These are phyloP conservation scores for Colletotrichum brevisporum DNA, from an alignment of 2,329 filamentous ascomycete species.

Conservation along the genomic window DNA sequence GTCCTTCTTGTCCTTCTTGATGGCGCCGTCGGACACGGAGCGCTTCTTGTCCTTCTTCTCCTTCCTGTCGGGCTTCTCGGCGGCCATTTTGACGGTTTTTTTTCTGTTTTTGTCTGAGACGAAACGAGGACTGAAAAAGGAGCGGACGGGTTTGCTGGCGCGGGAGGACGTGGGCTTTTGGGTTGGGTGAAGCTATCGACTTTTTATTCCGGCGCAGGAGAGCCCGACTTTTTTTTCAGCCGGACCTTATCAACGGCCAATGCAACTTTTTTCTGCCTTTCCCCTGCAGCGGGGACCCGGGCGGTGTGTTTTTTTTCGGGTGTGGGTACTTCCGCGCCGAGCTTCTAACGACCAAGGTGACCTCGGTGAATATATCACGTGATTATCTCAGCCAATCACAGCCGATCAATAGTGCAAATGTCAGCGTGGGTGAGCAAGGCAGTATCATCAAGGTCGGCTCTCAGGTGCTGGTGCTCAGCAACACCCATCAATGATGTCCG, in stretches of 20 bases:
- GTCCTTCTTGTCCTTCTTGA: slow-evolving; percentile 64
- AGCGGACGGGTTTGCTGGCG: not conserved
- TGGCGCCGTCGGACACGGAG: slow-evolving; percentile 45
- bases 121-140: not conserved
- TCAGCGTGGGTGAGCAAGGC: slow-evolving; percentile 16
- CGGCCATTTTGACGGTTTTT: slow-evolving; percentile 56
- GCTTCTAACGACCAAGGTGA: not conserved
- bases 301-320: not conserved
- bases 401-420: slow-evolving; percentile 21
- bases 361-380: slow-evolving; percentile 5
- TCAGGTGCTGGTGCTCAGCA: not conserved
- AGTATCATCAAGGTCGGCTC: not conserved
- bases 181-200: slow-evolving; percentile 22
- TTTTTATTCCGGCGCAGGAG: not conserved
- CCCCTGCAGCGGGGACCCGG: not conserved
- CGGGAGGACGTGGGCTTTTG: slow-evolving; percentile 10
- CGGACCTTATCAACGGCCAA: slow-evolving; percentile 1
- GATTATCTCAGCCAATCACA: slow-evolving; percentile 2
- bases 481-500: not conserved
- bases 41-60: slow-evolving; percentile 52
- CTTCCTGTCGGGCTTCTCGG: slow-evolving; percentile 65
- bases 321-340: slow-evolving; percentile 31
- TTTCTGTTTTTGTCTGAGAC: not conserved
- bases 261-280: slow-evolving; percentile 34
- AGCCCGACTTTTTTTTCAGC: slow-evolving; percentile 24